phyloP scores from a whole-genome alignment of 371 early-diverging fungal species.

The Rhizopus sp. region DNA sequence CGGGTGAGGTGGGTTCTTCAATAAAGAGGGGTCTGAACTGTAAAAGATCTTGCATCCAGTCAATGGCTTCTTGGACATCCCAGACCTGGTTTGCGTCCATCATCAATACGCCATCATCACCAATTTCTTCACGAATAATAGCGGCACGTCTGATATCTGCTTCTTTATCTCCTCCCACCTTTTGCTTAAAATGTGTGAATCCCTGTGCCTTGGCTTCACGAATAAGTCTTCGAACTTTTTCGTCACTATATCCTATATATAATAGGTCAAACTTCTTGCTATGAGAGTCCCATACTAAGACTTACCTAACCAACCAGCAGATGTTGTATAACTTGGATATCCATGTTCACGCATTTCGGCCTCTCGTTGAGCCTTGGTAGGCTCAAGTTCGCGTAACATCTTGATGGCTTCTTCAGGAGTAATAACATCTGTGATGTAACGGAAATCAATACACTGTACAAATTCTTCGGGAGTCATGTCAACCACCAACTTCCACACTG shows the following conservation, averaged over 20 bases:
- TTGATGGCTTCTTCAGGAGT: conserved; percentile 53
- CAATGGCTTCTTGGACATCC: conserved; percentile 58
- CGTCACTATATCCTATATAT: conserved; percentile 50
- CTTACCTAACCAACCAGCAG: conserved; percentile 57
- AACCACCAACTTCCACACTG: conserved; percentile 54
- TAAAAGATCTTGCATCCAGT: conserved; percentile 55
- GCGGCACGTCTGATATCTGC: conserved; percentile 52
- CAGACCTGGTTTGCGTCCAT: conserved; percentile 64
- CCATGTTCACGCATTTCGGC: conserved; percentile 42
- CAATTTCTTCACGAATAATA: conserved; percentile 56
- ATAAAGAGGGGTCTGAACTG: conserved; percentile 56
- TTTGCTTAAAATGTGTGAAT: conserved; percentile 54
- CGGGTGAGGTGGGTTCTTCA: conserved; percentile 58
- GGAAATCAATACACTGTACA: conserved; percentile 55
- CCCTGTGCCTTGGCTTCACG: conserved; percentile 49
- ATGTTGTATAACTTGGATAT: conserved; percentile 54
- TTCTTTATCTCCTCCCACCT: conserved; percentile 49
- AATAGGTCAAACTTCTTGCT: background rate
- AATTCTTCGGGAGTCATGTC: conserved; percentile 57
- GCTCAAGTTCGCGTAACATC: conserved; percentile 35
- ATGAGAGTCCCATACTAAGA: background rate
- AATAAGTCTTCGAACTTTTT: conserved; percentile 44
- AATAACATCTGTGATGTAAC: conserved; percentile 57
- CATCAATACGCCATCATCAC: conserved; percentile 50
- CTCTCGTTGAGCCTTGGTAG: conserved; percentile 41